Evolutionary conservation across 2,329 filamentous ascomycete genomes (phyloP), one percentile per base, ranked within the genome.

Genomic region (Aspergillus carbonarius): DNA sequence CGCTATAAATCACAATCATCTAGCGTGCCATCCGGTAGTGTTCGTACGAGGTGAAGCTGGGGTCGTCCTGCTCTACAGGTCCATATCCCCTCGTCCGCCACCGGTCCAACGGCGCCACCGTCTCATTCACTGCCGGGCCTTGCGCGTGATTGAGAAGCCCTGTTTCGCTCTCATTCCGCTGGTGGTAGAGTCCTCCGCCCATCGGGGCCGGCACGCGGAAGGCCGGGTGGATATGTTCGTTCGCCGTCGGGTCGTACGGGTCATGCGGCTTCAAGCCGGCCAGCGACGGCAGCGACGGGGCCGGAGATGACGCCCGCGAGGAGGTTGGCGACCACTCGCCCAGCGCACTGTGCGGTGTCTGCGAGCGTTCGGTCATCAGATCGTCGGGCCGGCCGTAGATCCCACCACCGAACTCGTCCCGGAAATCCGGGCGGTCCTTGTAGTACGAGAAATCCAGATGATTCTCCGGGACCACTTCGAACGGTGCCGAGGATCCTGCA

Each of bases 401-500:
- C 20, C 89, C 90, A 5, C 90, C 92, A n/a, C 92, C 92, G 64
- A 92, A 89, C 55, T 95, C 91, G 10, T 92, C 88, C 1, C 87
- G 87, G 76, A 98, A 97, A 66, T 97, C 93, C 2, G 90, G 85
- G 1, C 92, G 84, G 74, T 96, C 89, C 76, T 96, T 97, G 82
- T 88, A 98, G 76, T 92, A 93, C 60, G 92, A 88, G 71, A 96
- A 96, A 72, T 96, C 92, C 74, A 96, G 88, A 50, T 92, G 87
- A 55, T 84, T 84, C 68, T 98, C 93, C 0, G 90, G 87, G 0
- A 98, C 93, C 58, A 96, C 87, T 75, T 98, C 93, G 74, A 97
- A 97, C 0, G 92, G 91, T 0, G 88, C 86, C 5, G 89, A 68
- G 63, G 49, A 71, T 61, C 20, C 18, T 42, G 64, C 61, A 17